Base-by-base conservation (phyloP, 2,329 filamentous ascomycete species). In the Nemania diffusa region DNA sequence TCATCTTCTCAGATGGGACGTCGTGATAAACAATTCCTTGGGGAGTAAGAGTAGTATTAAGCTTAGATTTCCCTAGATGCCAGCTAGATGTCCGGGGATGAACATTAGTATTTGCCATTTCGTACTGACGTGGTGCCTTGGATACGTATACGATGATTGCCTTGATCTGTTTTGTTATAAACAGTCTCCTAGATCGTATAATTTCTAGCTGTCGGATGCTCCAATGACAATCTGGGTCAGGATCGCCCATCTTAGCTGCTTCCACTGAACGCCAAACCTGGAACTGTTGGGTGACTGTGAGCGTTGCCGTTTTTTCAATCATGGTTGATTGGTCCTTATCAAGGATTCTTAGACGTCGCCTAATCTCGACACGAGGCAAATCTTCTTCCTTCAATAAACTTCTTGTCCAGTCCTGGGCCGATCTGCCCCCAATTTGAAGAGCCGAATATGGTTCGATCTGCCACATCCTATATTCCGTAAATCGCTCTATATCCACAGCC, bases 61-160 rank as follows among this genome's bases (percentile, higher is more conserved):
- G n/a, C n/a, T n/a, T n/a, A n/a, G n/a, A n/a, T n/a, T n/a, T n/a
- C n/a, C n/a, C n/a, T n/a, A 13, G 6, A 11, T 44, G 26, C 15
- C 7, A 15, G 40, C 55, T 57, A 29, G 22, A 22, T 46, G 26
- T 17, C 22, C 2, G 9, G 15, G 9, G 3, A 22, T 48, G n/a
- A 26, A 48, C 8, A 20, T 48, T 32, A 58, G 26, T 20, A 40
- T 11, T 1, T 29, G 17, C 24, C 24, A 8, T 29, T 48, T 32
- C 17, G 42, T 34, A 58, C 56, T 22, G 15, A 5, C 8, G 26
- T 24, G 56, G 44, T 20, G 44, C 44, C 29, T 51, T 59, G 6
- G 57, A 27, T n/a, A 59, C 51, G 34, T 65, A 65, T 32, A 65
- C 57, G 9, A 62, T 44, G 3, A 62, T 62, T 4, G 57, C 63